Base-by-base conservation (phyloP, 495 filamentous ascomycete genomes). In the Penicillium bialowiezense region DNA sequence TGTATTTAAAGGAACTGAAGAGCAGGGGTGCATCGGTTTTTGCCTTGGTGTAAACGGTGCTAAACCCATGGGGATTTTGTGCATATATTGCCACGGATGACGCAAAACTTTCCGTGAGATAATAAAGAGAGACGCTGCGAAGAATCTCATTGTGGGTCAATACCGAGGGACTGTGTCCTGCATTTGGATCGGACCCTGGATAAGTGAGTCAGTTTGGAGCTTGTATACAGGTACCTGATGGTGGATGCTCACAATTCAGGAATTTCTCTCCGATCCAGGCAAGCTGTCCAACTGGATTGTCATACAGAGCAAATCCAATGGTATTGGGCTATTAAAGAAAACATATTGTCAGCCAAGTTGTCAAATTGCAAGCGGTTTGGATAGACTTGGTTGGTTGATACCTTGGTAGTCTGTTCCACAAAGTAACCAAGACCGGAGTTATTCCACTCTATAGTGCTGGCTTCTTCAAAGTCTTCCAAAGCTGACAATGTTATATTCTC, bases 201-300 rank as follows among this genome's bases (percentile, higher is more conserved):
- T 34, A 8, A 26, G 32, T 34, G 32, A 13, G 14, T 34, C 3
- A 34, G 32, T 10, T 34, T 34, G 3, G 10, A 3, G 32, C 3
- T 26, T 34, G 5, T 13, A 34, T 34, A 13, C 14, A 4, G 32
- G 14, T 34, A 15, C 5, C 32, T 13, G 5, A 26, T 26, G 32
- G 14, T 34, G 5, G 14, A 4, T 34, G 12, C 39, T 37, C 18
- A 43, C 39, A 43, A 19, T 50, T 49, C 15, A 49, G n/a, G 17
- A 49, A 68, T 45, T 71, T 72, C 44, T 69, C 67, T 0, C 68
- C 62, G 5, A 69, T 47, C 69, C 71, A 75, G 2, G 49, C 57
- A 0, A 72, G 55, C 12, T 66, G 54, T 0, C 70, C 70, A 3
- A 72, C 44, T 0, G 70, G 71, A 17, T 58, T 68, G 36, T 75